Base-by-base conservation (phyloP, 2,329 filamentous ascomycete genomes). In the Curvularia eragrostidis region DNA sequence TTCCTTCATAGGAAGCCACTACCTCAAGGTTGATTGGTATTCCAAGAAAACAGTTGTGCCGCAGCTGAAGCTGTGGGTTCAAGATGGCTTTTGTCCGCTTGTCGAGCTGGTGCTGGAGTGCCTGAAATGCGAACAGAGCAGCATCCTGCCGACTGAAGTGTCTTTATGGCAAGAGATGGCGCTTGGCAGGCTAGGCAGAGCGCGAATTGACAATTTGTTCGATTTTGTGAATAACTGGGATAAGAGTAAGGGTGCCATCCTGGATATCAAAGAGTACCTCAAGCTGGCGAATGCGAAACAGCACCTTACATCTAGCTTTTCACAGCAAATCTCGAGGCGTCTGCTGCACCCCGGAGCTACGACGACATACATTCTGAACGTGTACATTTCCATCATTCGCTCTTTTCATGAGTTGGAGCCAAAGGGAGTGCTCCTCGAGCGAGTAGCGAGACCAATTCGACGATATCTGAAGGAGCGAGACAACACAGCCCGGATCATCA, bases 161-260 rank as follows among this genome's bases (percentile, higher is more conserved):
- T 84, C 87, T 62, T 86, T 85, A 61, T 92, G 89, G 85, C 89
- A 89, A 70, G 86, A 89, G 39, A 87, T 89, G 66, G 89, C 88
- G 15, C 75, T 91, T 43, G 85, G 85, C 2, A 84, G 88, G 43
- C 82, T 94, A 15, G 90, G 90, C 2, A 83, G 85, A 18, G 80
- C 90, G 47, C 84, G 91, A 42, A 90, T 89, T 44, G 81, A 84
- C 7, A 87, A 92, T 69, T 80, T 95, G 9, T 94, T 93, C 68
- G 89, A 93, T 69, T 93, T 94, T 69, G 87, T 93, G 44, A 83
- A 90, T 56, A 82, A 84, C 55, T 95, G 91, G 91, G 89, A 91
- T 3, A 77, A 83, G 34, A 91, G 89, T 64, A 82, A 84, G 53
- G 88, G 88, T 2, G 91, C 89, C 1, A 82, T 95, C 2, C 85